These are phyloP conservation scores for Xerocomus potaroensis DNA, from an alignment of 768 basidiomycete species.

Conservation along the genomic window DNA sequence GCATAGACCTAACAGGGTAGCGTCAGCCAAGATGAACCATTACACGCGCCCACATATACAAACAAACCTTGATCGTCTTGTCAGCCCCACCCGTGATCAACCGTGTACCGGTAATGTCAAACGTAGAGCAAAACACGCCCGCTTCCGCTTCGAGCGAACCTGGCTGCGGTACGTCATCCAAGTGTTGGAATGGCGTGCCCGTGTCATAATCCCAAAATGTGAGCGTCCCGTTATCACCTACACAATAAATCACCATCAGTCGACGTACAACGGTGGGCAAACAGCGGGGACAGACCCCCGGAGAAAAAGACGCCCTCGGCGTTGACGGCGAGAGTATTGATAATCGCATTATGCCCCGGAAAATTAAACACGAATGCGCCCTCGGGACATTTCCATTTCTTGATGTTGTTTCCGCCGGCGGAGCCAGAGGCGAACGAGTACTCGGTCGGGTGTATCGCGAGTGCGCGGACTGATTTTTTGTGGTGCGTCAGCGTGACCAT, in stretches of 20 bases:
- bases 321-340: conserved; percentile 93
- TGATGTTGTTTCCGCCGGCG: conserved; percentile 99
- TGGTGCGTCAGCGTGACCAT: conserved; percentile 98
- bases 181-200: conserved; percentile 90
- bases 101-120: conserved; percentile 92
- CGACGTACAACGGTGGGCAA: background rate
- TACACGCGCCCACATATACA: background rate
- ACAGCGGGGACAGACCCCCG: conserved; percentile 58
- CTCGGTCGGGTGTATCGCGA: conserved; percentile 94
- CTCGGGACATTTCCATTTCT: conserved; percentile 99
- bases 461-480: conserved; percentile 93
- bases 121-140: conserved; percentile 94
- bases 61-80: conserved; percentile 94
- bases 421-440: conserved; percentile 95
- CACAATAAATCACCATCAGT: background rate
- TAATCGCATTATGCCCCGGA: conserved; percentile 92
- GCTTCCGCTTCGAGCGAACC: conserved; percentile 98
- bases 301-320: conserved; percentile 96
- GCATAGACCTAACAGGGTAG: conserved; percentile 54
- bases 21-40: background rate
- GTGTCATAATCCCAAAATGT: conserved; percentile 95
- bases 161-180: conserved; percentile 93
- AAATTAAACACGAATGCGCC: conserved; percentile 97
- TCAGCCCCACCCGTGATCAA: conserved; percentile 96
- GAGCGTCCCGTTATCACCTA: conserved; percentile 88